Evolutionary conservation across 2,329 filamentous ascomycete genomes (phyloP).

Genomic region (Phialophora tarda): DNA sequence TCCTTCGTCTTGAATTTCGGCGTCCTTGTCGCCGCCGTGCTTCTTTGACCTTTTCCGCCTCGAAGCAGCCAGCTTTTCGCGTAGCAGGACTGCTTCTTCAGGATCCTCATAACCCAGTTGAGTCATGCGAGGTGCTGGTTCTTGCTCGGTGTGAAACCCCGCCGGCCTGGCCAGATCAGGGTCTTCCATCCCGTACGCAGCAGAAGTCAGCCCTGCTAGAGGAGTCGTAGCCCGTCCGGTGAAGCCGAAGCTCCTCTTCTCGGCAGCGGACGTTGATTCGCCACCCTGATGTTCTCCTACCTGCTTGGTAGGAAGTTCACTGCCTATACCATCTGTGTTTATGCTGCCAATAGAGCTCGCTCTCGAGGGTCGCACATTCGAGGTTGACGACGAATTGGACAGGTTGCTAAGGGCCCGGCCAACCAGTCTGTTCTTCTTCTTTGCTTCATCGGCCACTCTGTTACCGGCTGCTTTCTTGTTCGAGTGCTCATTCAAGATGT

Average conservation of each 20-base stretch:
- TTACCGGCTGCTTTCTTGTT: slow-evolving; percentile 37
- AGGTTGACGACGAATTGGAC: slow-evolving; percentile 47
- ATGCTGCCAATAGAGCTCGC: slow-evolving; percentile 58
- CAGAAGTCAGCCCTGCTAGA: slow-evolving; percentile 44
- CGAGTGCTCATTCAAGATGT: slow-evolving; percentile 50
- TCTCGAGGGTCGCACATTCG: slow-evolving; percentile 45
- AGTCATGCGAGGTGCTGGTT: slow-evolving; percentile 50
- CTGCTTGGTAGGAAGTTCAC: slow-evolving; percentile 42
- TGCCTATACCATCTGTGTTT: slow-evolving; percentile 47
- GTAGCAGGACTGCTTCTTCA: slow-evolving; percentile 59
- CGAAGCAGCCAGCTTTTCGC: slow-evolving; percentile 61
- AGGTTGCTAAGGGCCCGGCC: slow-evolving; percentile 51
- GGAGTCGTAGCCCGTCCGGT: slow-evolving; percentile 32
- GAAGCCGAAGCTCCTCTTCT: slow-evolving; percentile 28
- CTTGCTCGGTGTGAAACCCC: slow-evolving; percentile 44
- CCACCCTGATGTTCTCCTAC: slow-evolving; percentile 19
- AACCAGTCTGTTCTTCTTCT: slow-evolving; percentile 47
- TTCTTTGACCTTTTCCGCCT: slow-evolving; percentile 38
- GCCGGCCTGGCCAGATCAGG: slow-evolving; percentile 29
- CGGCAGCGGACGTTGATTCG: slow-evolving; percentile 15
- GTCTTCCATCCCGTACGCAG: slow-evolving; percentile 44
- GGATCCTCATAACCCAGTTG: slow-evolving; percentile 57
- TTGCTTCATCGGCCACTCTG: slow-evolving; percentile 32
- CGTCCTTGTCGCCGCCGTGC: slow-evolving; percentile 45
- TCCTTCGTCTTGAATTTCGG: slow-evolving; percentile 34